These are phyloP conservation scores for Helichrysum umbraculigerum DNA, from an alignment of 129 eudicot species.

Conservation along the genomic window DNA sequence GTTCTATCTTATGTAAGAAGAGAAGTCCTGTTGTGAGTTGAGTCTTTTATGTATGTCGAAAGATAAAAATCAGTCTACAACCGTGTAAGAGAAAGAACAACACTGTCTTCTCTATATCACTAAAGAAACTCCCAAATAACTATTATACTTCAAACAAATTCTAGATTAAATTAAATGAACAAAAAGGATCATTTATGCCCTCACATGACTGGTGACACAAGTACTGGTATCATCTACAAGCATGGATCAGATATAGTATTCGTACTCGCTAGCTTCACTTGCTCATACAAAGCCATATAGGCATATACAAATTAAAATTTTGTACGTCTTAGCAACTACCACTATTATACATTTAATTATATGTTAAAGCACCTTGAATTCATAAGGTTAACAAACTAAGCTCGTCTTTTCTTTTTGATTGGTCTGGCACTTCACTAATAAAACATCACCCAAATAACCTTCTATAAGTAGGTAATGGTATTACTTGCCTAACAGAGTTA, in stretches of 20 bases:
- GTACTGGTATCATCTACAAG: neutral
- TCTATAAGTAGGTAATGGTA: neutral
- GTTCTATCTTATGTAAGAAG: neutral
- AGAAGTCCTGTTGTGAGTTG: neutral
- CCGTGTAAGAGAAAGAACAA: neutral
- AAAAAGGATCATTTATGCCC: neutral
- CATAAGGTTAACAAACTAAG: neutral
- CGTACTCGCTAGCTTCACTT: neutral
- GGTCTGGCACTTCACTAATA: neutral
- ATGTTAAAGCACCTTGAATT: neutral
- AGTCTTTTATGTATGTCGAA: neutral
- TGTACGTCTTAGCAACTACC: neutral
- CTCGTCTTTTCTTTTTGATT: neutral
- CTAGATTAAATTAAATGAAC: neutral
- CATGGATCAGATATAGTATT: neutral
- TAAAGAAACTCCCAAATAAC: conserved; percentile 8
- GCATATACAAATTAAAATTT: neutral
- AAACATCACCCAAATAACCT: neutral
- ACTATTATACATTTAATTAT: neutral
- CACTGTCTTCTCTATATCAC: neutral
- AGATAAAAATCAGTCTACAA: neutral
- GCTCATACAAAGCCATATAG: neutral
- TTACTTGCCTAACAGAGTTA: neutral
- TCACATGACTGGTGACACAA: neutral
- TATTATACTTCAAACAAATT: neutral